Evolutionary conservation across 106 monocot species (phyloP), one percentile per base, ranked within the genome.

Genomic region (Dioscorea alata): DNA sequence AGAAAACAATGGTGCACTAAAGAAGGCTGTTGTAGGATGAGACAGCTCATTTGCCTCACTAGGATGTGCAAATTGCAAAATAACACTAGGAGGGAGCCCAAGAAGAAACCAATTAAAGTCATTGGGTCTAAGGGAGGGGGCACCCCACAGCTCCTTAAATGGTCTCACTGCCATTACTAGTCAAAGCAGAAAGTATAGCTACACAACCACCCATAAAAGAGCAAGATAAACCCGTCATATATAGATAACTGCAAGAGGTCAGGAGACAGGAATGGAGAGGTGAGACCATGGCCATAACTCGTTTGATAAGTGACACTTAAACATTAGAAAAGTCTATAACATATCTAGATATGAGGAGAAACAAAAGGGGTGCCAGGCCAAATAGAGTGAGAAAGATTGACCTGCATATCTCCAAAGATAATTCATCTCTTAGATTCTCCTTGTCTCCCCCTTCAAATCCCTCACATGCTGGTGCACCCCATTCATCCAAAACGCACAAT

Each of bases 341-440:
- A 28, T 28, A 28, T 28, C 1, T 23, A 62, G 42, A 19, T 66
- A 57, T 25, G 66, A 76, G 58, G 33, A 73, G 56, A 72, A 81
- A 76, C 76, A 76, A 76, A 72, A 73, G 72, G 48, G 54, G 33
- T 61, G 76, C 57, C 49, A 71, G 63, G 32, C 66, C 50, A 53
- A 14, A 58, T 33, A 51, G 61, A 19, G 64, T 33, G 52, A 64
- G 54, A 74, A 64, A 69, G 68, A 82, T 78, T 71, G 78, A 83
- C 78, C 74, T 74, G 78, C 69, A 69, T 51, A 54, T 54, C 74
- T 74, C 53, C 65, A 34, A 71, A 74, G 73, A 73, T 69, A 69
- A 77, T 70, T 78, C 78, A 78, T 68, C 63, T 60, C 74, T 74
- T 78, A 83, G 82, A 83, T 83, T 83, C 82, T 83, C 60, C 69